Percentiles rank a stretch among this genome's conserved stretches.
These are phyloP conservation scores for Nephromyces sp. DNA, from an alignment of 169 alveolate species.

Conservation along the genomic window DNA sequence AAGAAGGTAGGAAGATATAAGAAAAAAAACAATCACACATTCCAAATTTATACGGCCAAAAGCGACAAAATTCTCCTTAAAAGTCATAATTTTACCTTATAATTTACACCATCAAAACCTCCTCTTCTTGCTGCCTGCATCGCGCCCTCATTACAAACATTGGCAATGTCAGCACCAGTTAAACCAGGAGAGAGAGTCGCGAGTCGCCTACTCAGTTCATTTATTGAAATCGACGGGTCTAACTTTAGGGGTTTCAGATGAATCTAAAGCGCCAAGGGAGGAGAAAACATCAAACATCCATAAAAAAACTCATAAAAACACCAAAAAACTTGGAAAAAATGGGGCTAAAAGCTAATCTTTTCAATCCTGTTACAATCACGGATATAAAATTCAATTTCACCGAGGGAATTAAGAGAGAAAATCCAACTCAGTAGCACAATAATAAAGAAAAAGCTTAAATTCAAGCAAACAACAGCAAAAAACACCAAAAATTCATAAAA, in stretches of 20 bases:
- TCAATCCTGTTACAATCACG: no score
- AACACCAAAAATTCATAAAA: background rate
- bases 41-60: no score
- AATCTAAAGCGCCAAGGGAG: constrained; percentile 58
- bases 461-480: background rate
- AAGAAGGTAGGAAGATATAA: background rate
- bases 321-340: no score
- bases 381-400: no score
- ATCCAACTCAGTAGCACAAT: no score
- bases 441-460: no score
- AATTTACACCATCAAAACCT: constrained; percentile 19
- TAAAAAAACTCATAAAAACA: no score
- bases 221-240: constrained; percentile 41
- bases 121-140: constrained; percentile 91
- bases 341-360: no score
- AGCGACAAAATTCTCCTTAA: no score
- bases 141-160: constrained; percentile 97
- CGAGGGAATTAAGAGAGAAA: no score
- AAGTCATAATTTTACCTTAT: background rate
- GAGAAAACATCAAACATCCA: no score
- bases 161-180: constrained; percentile 94
- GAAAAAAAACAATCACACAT: background rate
- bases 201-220: constrained; percentile 78
- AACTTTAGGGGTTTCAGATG: constrained; percentile 83
- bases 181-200: constrained; percentile 95